These are phyloP conservation scores for Rosa lucieae DNA, from an alignment of 306 rosid species.

Conservation along the genomic window DNA sequence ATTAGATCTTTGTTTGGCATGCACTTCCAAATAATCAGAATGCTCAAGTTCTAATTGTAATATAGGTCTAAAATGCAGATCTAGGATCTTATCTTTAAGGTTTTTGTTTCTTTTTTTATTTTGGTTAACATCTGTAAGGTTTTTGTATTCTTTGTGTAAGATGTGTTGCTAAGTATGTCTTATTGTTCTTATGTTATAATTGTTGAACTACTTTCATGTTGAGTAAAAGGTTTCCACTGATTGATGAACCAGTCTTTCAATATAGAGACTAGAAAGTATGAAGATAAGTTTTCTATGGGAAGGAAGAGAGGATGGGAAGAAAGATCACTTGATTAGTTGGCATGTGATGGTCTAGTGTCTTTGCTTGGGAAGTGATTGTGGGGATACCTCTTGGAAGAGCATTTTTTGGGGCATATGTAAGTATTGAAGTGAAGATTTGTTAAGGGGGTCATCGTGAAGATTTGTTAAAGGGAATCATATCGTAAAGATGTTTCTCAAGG, in stretches of 20 bases:
- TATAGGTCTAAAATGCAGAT: not conserved
- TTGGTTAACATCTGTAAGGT: not conserved
- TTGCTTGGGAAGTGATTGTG: no score
- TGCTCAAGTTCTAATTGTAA: not conserved
- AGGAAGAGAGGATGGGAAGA: not conserved
- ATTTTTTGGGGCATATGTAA: no score
- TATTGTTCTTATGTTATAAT: not conserved
- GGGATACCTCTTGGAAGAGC: no score
- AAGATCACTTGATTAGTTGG: no score
- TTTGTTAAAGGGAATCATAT: no score
- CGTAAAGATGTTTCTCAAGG: no score
- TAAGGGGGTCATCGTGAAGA: no score
- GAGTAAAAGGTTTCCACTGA: not conserved
- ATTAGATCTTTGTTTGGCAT: not conserved
- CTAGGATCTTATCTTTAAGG: not conserved
- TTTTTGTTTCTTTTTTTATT: not conserved
- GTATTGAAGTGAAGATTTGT: no score
- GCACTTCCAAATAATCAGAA: not conserved
- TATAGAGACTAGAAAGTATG: not conserved
- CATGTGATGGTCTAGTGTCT: no score
- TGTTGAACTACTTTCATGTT: not conserved
- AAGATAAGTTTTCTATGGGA: not conserved
- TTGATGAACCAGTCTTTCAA: not conserved
- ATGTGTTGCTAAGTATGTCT: not conserved
- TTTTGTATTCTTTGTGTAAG: conserved; percentile 2